Conservation (phyloP, 2,329 filamentous ascomycete species). For the Cordyceps cicadae region DNA sequence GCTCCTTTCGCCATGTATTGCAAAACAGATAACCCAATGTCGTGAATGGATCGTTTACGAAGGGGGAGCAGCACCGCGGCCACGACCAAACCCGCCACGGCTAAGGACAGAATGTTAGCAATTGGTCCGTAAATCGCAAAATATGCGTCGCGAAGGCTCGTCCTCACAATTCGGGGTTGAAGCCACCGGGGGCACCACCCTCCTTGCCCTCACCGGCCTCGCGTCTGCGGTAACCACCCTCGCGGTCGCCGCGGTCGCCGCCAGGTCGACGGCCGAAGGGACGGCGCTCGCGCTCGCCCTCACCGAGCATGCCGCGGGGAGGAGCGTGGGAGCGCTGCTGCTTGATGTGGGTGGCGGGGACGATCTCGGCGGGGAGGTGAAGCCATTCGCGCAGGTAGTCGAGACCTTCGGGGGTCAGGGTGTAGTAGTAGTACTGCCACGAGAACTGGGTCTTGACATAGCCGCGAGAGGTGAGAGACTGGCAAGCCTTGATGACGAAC, state of each 20-base stretch:
- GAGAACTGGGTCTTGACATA: constrained; percentile 99
- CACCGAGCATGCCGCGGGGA: constrained; percentile 96
- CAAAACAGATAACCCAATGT: constrained; percentile 35
- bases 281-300: constrained; percentile 71
- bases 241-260: constrained; percentile 68
- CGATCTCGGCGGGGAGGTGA: constrained; percentile 98
- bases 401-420: constrained; percentile 97
- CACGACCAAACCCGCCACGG: constrained; percentile 85
- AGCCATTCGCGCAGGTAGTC: constrained; percentile 99
- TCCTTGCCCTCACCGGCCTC: constrained; percentile 83
- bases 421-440: constrained; percentile 99
- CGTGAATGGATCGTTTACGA: constrained; percentile 44
- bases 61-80: constrained; percentile 67
- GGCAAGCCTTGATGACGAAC: constrained; percentile 96
- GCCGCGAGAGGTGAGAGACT: constrained; percentile 95
- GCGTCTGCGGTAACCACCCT: constrained; percentile 87
- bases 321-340: constrained; percentile 98
- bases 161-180: constrained; percentile 79
- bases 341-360: constrained; percentile 99
- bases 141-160: constrained; percentile 13
- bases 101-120: constrained; percentile 36
- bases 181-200: constrained; percentile 84
- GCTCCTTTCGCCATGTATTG: constrained; percentile 35
- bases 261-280: constrained; percentile 53
- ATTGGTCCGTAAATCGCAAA: constrained; percentile 7